Evolutionary conservation across 371 early-diverging fungal species (phyloP).

Genomic region (Mucor circinelloides): DNA sequence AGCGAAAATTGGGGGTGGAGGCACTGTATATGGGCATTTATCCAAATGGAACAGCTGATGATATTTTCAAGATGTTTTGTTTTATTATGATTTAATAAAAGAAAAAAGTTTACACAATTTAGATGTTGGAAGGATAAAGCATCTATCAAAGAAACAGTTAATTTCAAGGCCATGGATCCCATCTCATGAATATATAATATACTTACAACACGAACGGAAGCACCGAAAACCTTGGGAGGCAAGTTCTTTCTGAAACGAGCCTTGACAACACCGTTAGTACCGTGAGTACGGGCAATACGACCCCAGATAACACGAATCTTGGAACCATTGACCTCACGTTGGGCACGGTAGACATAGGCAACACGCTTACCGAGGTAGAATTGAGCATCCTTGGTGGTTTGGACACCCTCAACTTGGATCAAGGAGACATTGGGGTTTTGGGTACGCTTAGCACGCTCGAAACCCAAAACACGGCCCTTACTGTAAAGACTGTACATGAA

Average conservation of each 20-base stretch:
- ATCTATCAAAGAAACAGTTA: background rate
- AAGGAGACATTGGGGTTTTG: conserved; percentile 90
- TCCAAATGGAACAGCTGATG: background rate
- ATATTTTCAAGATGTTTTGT: background rate
- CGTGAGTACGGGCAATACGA: conserved; percentile 92
- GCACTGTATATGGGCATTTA: too few relatives aligned
- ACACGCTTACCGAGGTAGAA: conserved; percentile 93
- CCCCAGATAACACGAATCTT: conserved; percentile 98
- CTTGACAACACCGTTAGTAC: conserved; percentile 94
- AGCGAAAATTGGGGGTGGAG: too few relatives aligned
- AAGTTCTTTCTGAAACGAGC: conserved; percentile 97
- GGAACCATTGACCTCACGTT: conserved; percentile 88
- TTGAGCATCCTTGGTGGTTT: conserved; percentile 81
- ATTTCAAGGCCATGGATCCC: background rate
- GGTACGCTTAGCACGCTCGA: conserved; percentile 91
- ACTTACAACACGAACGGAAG: conserved; percentile 89
- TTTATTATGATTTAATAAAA: background rate
- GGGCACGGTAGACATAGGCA: conserved; percentile 85
- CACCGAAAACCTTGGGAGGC: conserved; percentile 93
- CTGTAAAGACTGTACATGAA: conserved; percentile 47
- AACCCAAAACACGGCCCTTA: conserved; percentile 95
- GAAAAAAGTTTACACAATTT: background rate
- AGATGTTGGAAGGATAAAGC: background rate
- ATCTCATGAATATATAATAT: too few relatives aligned
- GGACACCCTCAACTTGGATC: conserved; percentile 92